Base-by-base conservation (phyloP, 140 eudicot genomes). In the Anethum foeniculum region DNA sequence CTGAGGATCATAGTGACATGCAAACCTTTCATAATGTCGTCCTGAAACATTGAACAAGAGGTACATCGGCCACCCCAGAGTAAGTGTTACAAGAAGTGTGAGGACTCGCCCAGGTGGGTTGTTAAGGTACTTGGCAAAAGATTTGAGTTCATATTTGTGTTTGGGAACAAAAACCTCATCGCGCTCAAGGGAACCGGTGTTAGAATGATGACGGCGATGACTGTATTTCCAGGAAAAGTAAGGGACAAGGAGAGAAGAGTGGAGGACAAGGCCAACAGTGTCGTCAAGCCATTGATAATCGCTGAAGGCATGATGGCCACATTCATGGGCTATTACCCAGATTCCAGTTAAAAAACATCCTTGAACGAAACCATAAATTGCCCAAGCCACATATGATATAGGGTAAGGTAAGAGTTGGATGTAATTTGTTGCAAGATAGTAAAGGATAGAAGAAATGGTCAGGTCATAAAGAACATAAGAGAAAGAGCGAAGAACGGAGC, bases 291-390 rank as follows among this genome's bases (percentile, higher is more conserved):
- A 47, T 13, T 47, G 52, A 47, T 47, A 47, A 47, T 12, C 52
- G 18, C 52, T 47, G 52, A 47, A 47, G 52, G 52, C 52, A 47
- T 47, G 52, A 13, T 47, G 52, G 18, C 52, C 52, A 47, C 52
- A 47, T 47, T 47, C 96, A 75, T 91, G 96, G 77, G 88, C 96
- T 7, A 91, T 75, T 78, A 91, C 89, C 96, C 96, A 91, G 21
- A 89, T 79, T 0, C 91, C 96, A 38, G 90, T 86, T 76, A 91
- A 85, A 54, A 89, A 83, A 36, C 92, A 89, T 12, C 97, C 97
- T 77, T 91, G 91, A 83, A 84, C 38, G 34, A 74, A 51, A 86
- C 89, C 82, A 44, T 91, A 91, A 21, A 88, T 32, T 3, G 92
- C 89, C 97, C 97, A 91, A 7, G 91, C 97, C 7, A 91, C 76